phyloP scores from a whole-genome alignment of 2,329 filamentous ascomycete species.

The Xylaria arbuscula region DNA sequence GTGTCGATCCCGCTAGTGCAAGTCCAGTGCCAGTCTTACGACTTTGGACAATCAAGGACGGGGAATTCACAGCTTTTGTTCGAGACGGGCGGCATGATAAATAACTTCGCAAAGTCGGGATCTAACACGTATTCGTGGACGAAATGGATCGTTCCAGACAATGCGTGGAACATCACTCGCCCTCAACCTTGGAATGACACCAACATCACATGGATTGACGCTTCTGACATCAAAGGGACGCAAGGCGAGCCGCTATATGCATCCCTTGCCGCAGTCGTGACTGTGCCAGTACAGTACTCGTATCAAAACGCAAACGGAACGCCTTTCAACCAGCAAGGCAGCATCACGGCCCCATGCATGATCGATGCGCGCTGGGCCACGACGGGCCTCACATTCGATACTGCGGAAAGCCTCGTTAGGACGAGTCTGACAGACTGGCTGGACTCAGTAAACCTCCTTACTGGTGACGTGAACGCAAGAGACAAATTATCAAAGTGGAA shows the following conservation, averaged over 20 bases:
- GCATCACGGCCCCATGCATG: conserved; percentile 14
- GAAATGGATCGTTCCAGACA: conserved; percentile 24
- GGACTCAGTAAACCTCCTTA: not conserved
- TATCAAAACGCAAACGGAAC: not conserved
- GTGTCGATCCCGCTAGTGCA: conserved; percentile 29
- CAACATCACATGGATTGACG: conserved; percentile 25
- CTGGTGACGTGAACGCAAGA: not conserved
- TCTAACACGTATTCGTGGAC: conserved; percentile 1
- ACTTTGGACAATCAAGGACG: not conserved
- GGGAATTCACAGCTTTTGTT: conserved; percentile 6
- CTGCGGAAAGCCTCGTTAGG: not conserved
- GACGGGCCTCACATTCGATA: conserved; percentile 26
- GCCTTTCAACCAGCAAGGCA: not conserved
- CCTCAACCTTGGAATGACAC: conserved; percentile 2
- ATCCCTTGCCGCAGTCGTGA: conserved; percentile 24
- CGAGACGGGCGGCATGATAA: conserved; percentile 21
- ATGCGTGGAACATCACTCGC: conserved; percentile 15
- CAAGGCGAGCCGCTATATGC: conserved; percentile 10
- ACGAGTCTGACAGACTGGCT: conserved; percentile 31
- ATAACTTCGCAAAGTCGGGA: conserved; percentile 17
- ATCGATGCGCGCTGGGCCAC: conserved; percentile 34
- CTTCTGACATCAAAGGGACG: conserved; percentile 4
- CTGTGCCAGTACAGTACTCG: conserved; percentile 1
- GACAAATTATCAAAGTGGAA: conserved; percentile 6
- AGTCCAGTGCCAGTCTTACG: conserved; percentile 18